These are phyloP conservation scores for Yarrowia sp. DNA, from an alignment of 805 yeast species.

Conservation along the genomic window DNA sequence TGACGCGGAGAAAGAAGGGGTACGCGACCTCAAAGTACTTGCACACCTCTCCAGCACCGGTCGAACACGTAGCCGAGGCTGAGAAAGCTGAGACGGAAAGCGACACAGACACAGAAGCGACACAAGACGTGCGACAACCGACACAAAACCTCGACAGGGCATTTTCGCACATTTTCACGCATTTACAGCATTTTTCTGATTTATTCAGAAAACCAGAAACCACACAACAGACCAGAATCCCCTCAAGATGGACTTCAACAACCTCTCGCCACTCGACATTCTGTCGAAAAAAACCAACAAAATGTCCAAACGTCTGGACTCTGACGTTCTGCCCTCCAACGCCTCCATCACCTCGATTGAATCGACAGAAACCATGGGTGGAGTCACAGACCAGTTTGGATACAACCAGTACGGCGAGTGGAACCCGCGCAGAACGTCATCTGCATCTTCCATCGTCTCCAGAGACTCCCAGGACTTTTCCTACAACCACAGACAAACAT, in stretches of 20 bases:
- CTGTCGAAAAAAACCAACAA: constrained; percentile 45
- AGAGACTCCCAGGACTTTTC: constrained; percentile 34
- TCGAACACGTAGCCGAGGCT: constrained; percentile 16
- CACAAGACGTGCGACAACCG: neutral
- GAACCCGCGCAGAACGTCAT: constrained; percentile 27
- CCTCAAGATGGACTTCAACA: constrained; percentile 39
- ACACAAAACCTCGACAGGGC: neutral
- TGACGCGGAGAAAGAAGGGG: constrained; percentile 38
- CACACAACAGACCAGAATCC: neutral
- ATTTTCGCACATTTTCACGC: no score
- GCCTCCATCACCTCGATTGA: constrained; percentile 33
- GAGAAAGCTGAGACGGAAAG: neutral
- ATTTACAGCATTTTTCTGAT: no score
- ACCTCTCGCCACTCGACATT: constrained; percentile 45
- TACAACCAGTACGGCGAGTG: constrained; percentile 37
- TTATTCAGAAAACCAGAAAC: no score
- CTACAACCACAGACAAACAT: constrained; percentile 33
- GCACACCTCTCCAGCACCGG: constrained; percentile 6
- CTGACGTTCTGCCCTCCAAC: constrained; percentile 28
- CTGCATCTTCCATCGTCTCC: constrained; percentile 26
- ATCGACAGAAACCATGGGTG: constrained; percentile 20
- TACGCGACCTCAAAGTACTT: constrained; percentile 18
- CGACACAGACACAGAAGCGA: constrained; percentile 2
- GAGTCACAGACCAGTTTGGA: constrained; percentile 35
- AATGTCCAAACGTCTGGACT: constrained; percentile 42